Percentiles rank a stretch among this genome's conserved stretches.
Evolutionary conservation across 306 rosid species (phyloP).

Genomic region (Astragalus glycyphyllos): DNA sequence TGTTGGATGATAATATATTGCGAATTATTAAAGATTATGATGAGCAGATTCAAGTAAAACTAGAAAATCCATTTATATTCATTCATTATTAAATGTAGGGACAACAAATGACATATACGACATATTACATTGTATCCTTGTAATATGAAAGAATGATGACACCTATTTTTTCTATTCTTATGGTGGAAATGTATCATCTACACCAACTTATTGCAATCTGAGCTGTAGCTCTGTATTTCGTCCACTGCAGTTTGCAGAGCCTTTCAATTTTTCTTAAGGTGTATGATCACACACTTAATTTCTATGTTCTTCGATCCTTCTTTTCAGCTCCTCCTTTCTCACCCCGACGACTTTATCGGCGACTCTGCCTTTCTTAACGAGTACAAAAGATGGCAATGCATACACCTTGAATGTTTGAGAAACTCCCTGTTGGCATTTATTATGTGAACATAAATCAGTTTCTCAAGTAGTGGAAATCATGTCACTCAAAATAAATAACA

Average conservation of each 20-base stretch:
- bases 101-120: not conserved
- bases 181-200: not conserved
- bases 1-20: not conserved
- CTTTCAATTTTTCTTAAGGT: slow-evolving; percentile 6
- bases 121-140: slow-evolving; percentile 7
- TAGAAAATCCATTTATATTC: slow-evolving; percentile 30
- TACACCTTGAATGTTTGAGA: slow-evolving; percentile 63
- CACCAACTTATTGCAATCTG: slow-evolving; percentile 40
- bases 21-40: slow-evolving; percentile 10
- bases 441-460: slow-evolving; percentile 10
- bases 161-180: not conserved
- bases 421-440: slow-evolving; percentile 62
- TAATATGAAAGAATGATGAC: slow-evolving; percentile 40
- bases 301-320: slow-evolving; percentile 66
- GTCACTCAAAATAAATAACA: not conserved
- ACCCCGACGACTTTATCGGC: slow-evolving; percentile 67
- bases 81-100: too few relatives aligned
- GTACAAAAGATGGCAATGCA: slow-evolving; percentile 74
- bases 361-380: slow-evolving; percentile 65
- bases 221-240: not conserved
- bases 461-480: slow-evolving; percentile 25
- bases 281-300: slow-evolving; percentile 36
- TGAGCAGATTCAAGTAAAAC: slow-evolving; percentile 9
- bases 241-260: not conserved
- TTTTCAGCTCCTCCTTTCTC: slow-evolving; percentile 69